Evolutionary conservation across 345 rosid species (phyloP), one percentile per base, ranked within the genome.

Genomic region (Rhizophora apiculata): DNA sequence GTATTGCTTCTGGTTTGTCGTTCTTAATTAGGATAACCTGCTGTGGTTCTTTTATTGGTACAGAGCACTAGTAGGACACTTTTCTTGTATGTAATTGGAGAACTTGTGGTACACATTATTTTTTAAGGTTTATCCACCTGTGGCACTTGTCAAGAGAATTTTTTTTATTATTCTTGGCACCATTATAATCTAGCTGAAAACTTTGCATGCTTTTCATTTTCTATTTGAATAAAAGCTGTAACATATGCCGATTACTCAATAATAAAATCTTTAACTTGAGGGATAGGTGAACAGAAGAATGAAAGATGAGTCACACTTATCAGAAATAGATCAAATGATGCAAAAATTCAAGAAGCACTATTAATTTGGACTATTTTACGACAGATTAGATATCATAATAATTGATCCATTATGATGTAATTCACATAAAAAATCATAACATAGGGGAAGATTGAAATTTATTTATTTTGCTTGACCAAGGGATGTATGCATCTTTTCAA

Each of bases 41-140:
- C 64, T 61, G 34, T 61, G 34, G 48, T 34, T 61, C 34, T 61
- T n/a, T 8, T n/a, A 61, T 61, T 43, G 49, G 49, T 15, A 43
- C 11, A 37, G 5, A 43, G 4, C 18, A 43, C 49, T 43, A 3
- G 49, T 13, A 43, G 4, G 49, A 13, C 49, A 56, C 9, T 22
- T 27, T 26, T 24, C 60, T 56, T 56, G 30, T 56, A 27, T 56
- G 29, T 10, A 56, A 43, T 43, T 56, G 30, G 11, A 53, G 57
- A n/a, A 53, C 57, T 34, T 34, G 10, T 8, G 37, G 37, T 34
- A 34, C 37, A 34, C 10, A 7, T 34, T 7, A 34, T 34, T 34
- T 34, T 34, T 34, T 34, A 34, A 34, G 26, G 5, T 10, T 53
- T 8, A 19, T 53, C 26, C 57, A 53, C 57, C 24, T n/a, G 57